Evolutionary conservation across 163 green algal genomes (phyloP), one percentile per base, ranked within the genome.

Genomic region (Scenedesmus sp.): DNA sequence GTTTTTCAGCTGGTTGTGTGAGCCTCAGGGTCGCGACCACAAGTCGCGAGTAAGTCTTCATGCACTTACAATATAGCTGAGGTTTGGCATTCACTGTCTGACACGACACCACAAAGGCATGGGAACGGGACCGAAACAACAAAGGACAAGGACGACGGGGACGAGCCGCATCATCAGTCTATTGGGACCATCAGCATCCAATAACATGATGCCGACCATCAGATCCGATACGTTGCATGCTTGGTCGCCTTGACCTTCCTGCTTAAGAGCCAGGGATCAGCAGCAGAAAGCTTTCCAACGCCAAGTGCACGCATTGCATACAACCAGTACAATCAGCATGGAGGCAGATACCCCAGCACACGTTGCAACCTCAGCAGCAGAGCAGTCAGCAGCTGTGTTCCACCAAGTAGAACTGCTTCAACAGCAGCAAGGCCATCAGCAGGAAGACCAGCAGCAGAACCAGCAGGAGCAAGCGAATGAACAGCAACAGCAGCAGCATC

Each of bases 91-190:
- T n/a, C n/a, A n/a, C n/a, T n/a, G n/a, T n/a, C n/a, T n/a, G n/a
- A n/a, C n/a, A n/a, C n/a, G n/a, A n/a, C n/a, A n/a, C n/a, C n/a
- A n/a, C n/a, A n/a, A n/a, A n/a, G n/a, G 56, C 15, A 30, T 7
- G 26, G 15, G 56, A 26, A 26, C 56, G 4, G 40, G 30, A 76
- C 37, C 65, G 40, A 76, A 76, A 76, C 65, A 76, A 76, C 65
- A 76, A 76, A 76, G 65, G 65, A 76, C 65, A 76, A 76, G 30
- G 30, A 76, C 65, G 40, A 76, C 65, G 65, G 65, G 65, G 30
- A 20, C 30, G 30, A 76, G 65, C 65, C 65, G 65, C 65, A 76
- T 3, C 16, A 20, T 76, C 20, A 76, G 30, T 76, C 30, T 20
- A 40, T 2, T 7, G 6, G 40, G 40, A 76, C 65, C 65, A 76